Evolutionary conservation across 352 stramenopile species (phyloP), one percentile per base, ranked within the genome.

Genomic region (Halophytophthora polymorphica): DNA sequence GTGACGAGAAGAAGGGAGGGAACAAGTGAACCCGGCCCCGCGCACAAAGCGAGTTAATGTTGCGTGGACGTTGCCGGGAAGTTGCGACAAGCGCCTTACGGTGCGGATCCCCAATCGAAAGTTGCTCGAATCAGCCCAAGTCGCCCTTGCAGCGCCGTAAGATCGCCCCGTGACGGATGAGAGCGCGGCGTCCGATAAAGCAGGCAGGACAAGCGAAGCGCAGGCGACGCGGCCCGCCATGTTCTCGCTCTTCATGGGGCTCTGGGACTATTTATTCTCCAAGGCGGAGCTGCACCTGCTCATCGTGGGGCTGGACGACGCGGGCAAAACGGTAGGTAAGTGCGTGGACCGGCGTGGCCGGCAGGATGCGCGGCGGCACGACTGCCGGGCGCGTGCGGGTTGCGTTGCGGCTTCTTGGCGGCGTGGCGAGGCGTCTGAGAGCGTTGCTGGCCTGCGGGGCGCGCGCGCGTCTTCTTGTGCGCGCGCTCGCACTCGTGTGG

Each of bases 291-390:
- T 96, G 42, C 88, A 96, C 69, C 62, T 97, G 42, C 78, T 97
- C 33, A 96, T 97, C 56, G 83, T 97, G 37, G 90, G 90, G 28
- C 76, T 97, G 53, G 90, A 97, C 58, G 83, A 96, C 56, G 88
- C 90, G 38, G 90, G 90, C 53, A 97, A 97, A 83, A 97, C 90
- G 61, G 81, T 91, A 87, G 71, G 75, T 83, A 73, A 64, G 64
- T 79, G 28, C 42, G 34, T 55, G 14, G 22, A 18, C 4, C 48
- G 5, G 28, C 28, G 25, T 46, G 23, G 33, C 18, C 35, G 37
- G 22, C 11, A 45, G 34, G 14, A 10, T n/a, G n/a, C n/a, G n/a
- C n/a, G n/a, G 25, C 25, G 25, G 25, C 25, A 8, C 25, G 25
- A 37, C 44, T 18, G 37, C 31, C 45, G 35, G 19, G 3, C 21